A percentile compares a stretch with the other conserved stretches of the same genome.
Evolutionary conservation across 1,139 yeast genomes (phyloP).

Genomic region (Debaryomycetaceae sp.): DNA sequence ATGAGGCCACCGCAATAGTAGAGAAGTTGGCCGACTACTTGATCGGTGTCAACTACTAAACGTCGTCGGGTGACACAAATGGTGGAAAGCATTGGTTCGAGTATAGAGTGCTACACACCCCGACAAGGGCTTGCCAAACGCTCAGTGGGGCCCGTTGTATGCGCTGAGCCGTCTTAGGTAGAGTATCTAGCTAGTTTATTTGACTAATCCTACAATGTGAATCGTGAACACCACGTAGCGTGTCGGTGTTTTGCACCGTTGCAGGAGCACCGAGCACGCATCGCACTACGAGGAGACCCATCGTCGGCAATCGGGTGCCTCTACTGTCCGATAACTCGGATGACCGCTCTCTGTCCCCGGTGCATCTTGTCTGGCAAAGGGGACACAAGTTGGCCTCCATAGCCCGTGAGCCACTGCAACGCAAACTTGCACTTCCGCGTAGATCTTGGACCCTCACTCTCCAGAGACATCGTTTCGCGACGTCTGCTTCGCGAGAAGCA

Average conservation of each 20-base stretch:
- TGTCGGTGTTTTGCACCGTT: neutral
- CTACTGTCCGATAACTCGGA: too few relatives aligned
- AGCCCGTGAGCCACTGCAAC: neutral
- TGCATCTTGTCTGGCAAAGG: neutral
- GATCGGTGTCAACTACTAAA: conserved; percentile 51
- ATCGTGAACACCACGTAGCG: neutral
- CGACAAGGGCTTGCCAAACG: too few relatives aligned
- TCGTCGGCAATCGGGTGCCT: too few relatives aligned
- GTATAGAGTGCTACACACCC: neutral
- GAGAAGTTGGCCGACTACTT: conserved; percentile 95
- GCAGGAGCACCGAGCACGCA: neutral
- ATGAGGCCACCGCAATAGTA: conserved; percentile 91
- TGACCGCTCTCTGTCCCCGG: neutral
- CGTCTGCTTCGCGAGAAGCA: too few relatives aligned
- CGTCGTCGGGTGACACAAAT: neutral
- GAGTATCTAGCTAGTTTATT: neutral
- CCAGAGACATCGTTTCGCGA: too few relatives aligned
- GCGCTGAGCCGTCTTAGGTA: neutral
- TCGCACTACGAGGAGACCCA: too few relatives aligned
- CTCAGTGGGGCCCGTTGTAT: too few relatives aligned
- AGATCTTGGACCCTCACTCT: too few relatives aligned
- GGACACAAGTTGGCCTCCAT: neutral
- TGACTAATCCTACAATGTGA: neutral
- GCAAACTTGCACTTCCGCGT: too few relatives aligned
- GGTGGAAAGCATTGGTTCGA: neutral